Base-by-base conservation (phyloP, 2,329 filamentous ascomycete genomes). In the Fusarium proliferatum region DNA sequence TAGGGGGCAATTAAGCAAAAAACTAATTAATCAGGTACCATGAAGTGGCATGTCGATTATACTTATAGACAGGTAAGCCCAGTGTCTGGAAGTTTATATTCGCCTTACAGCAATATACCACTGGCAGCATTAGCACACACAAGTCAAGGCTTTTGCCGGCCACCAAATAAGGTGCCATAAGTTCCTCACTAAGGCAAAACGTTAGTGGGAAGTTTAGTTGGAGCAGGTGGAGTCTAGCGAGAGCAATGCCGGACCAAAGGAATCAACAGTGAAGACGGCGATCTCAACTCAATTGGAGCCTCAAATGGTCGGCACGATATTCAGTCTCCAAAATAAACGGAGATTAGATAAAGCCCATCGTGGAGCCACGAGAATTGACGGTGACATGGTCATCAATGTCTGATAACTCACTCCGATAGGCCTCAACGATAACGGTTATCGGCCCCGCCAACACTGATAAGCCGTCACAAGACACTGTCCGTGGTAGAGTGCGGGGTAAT, bases 401-500 rank as follows among this genome's bases (percentile, higher is more conserved):
- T 11, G 9, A n/a, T 23, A 5, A 5, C 11, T 17, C 10, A 6
- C 21, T 23, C n/a, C 12, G 30, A 69, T 53, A 65, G 51, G 52
- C 19, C 9, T 13, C 17, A 6, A 42, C 33, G 26, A 45, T 39
- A 48, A 21, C 58, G 34, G 64, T 51, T 55, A 42, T 43, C 38
- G 23, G 59, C 56, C 64, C 69, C 64, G 59, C 64, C 30, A n/a
- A 41, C 33, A 9, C 66, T 52, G 66, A 60, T 69, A 59, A 63
- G 61, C 41, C 23, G 39, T 71, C 70, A 73, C 70, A 46, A 52
- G 69, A 69, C 64, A n/a, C 46, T 58, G 6, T 28, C 36, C 10
- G 4, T 43, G 33, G 34, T 26, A 39, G 49, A 56, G 61, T 72
- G 70, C 70, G 70, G 70, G 70, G 70, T 72, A 73, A 70, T 21